Evolutionary conservation across 73 alveolate species (phyloP).

Genomic region (Durusdinium trenchii): DNA sequence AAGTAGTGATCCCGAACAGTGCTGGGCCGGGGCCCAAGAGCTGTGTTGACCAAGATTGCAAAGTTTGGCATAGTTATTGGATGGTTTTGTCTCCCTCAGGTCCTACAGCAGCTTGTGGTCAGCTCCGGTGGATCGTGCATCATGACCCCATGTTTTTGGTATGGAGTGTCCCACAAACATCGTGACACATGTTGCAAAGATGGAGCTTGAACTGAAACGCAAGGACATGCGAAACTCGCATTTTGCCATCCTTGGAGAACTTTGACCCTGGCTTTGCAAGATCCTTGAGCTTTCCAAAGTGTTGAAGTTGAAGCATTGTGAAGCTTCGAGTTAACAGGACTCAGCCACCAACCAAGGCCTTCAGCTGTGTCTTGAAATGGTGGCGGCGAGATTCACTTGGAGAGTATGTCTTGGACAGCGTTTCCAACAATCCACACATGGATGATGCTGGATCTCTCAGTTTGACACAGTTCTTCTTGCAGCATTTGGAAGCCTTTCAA

Average conservation of each 20-base stretch:
- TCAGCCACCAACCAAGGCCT: slow-evolving; percentile 22
- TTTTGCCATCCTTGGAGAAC: slow-evolving; percentile 62
- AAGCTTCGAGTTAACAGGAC: not conserved
- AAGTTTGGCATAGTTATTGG: not conserved
- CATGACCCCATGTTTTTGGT: slow-evolving; percentile 17
- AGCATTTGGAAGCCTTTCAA: not conserved
- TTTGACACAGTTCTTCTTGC: not conserved
- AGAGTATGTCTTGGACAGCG: slow-evolving; percentile 75
- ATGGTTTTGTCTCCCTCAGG: not conserved
- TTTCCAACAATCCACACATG: slow-evolving; percentile 70
- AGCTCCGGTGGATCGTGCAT: slow-evolving; percentile 61
- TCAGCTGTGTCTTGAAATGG: slow-evolving; percentile 83
- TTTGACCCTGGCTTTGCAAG: slow-evolving; percentile 52
- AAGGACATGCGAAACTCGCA: slow-evolving; percentile 79
- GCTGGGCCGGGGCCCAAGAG: slow-evolving; percentile 88
- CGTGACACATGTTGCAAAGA: not conserved
- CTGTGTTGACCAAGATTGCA: too few species aligned
- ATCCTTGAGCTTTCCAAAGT: not conserved
- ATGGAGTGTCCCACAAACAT: not conserved
- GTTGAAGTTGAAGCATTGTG: not conserved
- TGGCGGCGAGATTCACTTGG: slow-evolving; percentile 58
- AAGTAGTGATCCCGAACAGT: slow-evolving; percentile 46
- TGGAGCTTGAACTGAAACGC: not conserved
- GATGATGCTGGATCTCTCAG: slow-evolving; percentile 40
- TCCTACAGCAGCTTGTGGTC: slow-evolving; percentile 69